Conservation (phyloP, 108 stramenopile species). For the Fistulifera solaris region DNA sequence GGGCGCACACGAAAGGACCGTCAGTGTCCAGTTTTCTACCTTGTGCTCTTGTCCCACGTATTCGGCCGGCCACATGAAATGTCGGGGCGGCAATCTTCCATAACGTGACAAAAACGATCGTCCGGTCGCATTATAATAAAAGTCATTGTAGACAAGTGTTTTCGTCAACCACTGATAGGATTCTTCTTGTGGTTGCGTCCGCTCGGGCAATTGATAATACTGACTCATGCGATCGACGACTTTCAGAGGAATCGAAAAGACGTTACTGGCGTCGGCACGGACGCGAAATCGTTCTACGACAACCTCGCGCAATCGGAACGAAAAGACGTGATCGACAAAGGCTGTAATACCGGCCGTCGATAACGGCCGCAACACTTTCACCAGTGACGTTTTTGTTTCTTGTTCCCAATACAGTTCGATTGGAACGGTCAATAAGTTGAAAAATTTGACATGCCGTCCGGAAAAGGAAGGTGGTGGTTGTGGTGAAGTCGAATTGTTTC, state of each 20-base stretch:
- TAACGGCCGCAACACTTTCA: conserved; percentile 35
- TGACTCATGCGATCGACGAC: conserved; percentile 50
- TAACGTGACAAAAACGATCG: conserved; percentile 36
- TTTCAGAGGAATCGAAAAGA: conserved; percentile 53
- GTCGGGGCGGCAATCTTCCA: conserved; percentile 31
- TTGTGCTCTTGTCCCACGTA: conserved; percentile 80
- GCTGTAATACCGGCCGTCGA: conserved; percentile 39
- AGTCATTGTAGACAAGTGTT: conserved; percentile 41
- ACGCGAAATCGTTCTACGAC: conserved; percentile 23
- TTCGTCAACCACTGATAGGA: conserved; percentile 31
- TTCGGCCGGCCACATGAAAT: conserved; percentile 67
- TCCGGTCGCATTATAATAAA: conserved; percentile 50
- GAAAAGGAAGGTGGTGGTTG: conserved; percentile 17
- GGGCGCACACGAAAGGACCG: conserved; percentile 56
- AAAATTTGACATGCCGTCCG: conserved; percentile 31
- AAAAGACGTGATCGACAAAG: conserved; percentile 52
- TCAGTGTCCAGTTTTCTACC: too few species aligned
- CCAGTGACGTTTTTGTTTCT: not conserved
- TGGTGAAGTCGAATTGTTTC: conserved; percentile 9
- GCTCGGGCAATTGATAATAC: conserved; percentile 33
- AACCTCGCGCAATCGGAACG: conserved; percentile 21
- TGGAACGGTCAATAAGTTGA: conserved; percentile 7
- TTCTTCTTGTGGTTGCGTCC: conserved; percentile 30
- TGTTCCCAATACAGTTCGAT: conserved; percentile 28
- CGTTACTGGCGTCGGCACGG: conserved; percentile 31